Conservation (phyloP, 106 monocot species). For the Phalaenopsis aphrodite region DNA sequence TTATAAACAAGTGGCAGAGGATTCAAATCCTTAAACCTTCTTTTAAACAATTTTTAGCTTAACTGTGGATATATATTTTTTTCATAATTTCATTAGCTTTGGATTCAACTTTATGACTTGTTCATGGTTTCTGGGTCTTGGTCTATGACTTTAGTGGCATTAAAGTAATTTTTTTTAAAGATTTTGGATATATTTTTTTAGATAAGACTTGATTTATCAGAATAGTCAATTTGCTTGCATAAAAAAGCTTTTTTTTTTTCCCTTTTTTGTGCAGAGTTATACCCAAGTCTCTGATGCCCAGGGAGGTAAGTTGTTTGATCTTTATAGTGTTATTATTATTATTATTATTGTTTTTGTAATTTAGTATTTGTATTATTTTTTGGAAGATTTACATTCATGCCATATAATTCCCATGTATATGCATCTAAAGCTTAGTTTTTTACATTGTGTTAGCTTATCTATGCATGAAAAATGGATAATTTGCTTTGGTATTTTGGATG, state of each 20-base stretch:
- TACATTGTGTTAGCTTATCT: too few relatives aligned
- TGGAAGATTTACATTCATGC: background rate
- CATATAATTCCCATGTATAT: too few relatives aligned
- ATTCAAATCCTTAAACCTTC: background rate
- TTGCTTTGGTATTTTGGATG: too few relatives aligned
- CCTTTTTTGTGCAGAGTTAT: slow-evolving; percentile 40
- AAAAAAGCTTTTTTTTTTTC: too few relatives aligned
- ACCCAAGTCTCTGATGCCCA: slow-evolving; percentile 57
- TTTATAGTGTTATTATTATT: too few relatives aligned
- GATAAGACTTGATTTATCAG: background rate
- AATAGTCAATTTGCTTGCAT: too few relatives aligned
- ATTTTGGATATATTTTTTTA: background rate
- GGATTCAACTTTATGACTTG: background rate
- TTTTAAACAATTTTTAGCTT: background rate
- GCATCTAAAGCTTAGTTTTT: too few relatives aligned
- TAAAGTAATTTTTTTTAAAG: background rate
- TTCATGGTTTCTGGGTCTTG: background rate
- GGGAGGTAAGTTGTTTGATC: slow-evolving; percentile 34
- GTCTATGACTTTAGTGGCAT: too few relatives aligned
- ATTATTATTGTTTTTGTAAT: background rate
- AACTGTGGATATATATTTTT: background rate
- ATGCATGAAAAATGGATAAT: too few relatives aligned
- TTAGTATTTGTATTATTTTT: background rate
- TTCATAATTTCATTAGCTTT: background rate
- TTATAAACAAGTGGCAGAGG: background rate